Evolutionary conservation across 768 basidiomycete genomes (phyloP).

Genomic region (Auricularia cornea): DNA sequence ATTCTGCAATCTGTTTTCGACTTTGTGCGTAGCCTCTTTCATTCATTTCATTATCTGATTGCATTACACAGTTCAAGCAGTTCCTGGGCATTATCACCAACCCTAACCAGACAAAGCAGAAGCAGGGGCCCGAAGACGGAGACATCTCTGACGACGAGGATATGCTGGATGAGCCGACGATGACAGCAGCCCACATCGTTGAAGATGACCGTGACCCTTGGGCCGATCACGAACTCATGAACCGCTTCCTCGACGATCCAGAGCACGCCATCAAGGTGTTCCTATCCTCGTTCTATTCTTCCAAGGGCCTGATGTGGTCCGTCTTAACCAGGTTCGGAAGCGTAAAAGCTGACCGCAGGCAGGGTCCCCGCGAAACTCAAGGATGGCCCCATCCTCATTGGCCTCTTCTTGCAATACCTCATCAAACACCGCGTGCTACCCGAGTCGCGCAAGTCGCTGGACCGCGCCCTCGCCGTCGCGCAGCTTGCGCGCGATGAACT

Average conservation of each 20-base stretch:
- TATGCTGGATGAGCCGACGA: background rate
- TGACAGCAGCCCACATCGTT: conserved; percentile 12
- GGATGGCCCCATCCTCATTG: conserved; percentile 44
- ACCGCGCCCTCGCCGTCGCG: conserved; percentile 17
- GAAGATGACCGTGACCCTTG: conserved; percentile 10
- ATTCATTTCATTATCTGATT: background rate
- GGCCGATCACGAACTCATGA: conserved; percentile 16
- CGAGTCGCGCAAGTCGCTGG: conserved; percentile 37
- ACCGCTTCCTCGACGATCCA: conserved; percentile 54
- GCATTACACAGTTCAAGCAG: background rate
- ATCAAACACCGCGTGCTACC: conserved; percentile 46
- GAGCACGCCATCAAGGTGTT: conserved; percentile 52
- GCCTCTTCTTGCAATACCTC: conserved; percentile 56
- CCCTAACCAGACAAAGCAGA: background rate
- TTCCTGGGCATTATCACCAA: conserved; percentile 1
- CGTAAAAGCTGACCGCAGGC: conserved; percentile 4
- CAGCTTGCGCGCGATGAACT: conserved; percentile 41
- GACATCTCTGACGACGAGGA: conserved; percentile 9
- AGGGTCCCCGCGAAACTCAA: conserved; percentile 43
- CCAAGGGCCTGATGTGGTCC: conserved; percentile 66
- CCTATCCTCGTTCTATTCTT: conserved; percentile 59
- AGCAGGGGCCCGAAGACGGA: background rate
- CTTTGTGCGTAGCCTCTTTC: background rate
- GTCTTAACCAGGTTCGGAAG: conserved; percentile 11
- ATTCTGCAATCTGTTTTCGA: background rate